Evolutionary conservation across 2,329 filamentous ascomycete genomes (phyloP), one percentile per base, ranked within the genome.

Genomic region (Fusarium irregulare): DNA sequence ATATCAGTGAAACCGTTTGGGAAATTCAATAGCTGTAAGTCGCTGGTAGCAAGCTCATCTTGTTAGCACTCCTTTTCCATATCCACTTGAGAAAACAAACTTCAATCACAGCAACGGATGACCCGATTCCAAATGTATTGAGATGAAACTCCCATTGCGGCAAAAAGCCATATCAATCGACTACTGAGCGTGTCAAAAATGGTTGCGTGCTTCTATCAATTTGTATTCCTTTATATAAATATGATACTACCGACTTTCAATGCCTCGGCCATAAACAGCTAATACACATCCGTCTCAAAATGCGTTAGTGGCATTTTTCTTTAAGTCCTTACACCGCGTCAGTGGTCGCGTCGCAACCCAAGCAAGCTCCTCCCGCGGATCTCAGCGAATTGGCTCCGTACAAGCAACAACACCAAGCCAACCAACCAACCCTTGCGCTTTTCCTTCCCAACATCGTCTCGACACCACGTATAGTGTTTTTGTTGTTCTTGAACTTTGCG

Each of bases 281-380:
- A 18, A 18, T 37, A 41, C 25, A 41, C 30, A 23, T 48, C 21
- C 49, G 41, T 21, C 30, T 61, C 28, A 25, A 54, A 34, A 27
- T n/a, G 42, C 21, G 23, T 60, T 60, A 53, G 42, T 66, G 40
- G 30, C 63, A 14, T 50, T 66, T 66, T 61, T 60, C 40, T 34
- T 41, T 41, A 51, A 51, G 49, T 42, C 34, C 34, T 37, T n/a
- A 49, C 62, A 51, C 49, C 49, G 61, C 54, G 54, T 48, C 25
- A 25, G 44, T 32, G 10, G 54, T 66, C 61, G 63, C 61, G 63
- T 75, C 75, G 72, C 74, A 75, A 72, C 53, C 66, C 69, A 73
- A 60, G 60, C 61, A 74, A 60, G 60, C 61, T 72, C 60, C 57
- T 48, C 53, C 51, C 48, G 42, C 56, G 53, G 51, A 48, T 61